A percentile compares a stretch with the other conserved stretches of the same genome.
Conservation (phyloP, 148 eudicot species). For the Spergularia marina region DNA sequence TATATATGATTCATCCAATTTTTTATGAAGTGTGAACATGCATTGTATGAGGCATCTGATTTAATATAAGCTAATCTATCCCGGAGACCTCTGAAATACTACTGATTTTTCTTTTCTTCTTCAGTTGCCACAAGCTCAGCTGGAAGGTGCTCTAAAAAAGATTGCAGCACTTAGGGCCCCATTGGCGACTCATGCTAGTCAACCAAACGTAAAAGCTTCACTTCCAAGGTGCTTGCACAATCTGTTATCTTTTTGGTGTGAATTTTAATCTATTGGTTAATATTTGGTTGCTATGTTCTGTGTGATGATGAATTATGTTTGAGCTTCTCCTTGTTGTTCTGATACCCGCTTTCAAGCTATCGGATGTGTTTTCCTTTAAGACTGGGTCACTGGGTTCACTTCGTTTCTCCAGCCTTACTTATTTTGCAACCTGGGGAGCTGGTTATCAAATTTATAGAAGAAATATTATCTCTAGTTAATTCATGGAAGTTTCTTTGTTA, state of each 20-base stretch:
- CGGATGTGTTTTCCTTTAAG: background rate
- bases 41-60: background rate
- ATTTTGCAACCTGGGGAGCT: background rate
- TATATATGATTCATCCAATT: background rate
- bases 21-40: background rate
- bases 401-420: background rate
- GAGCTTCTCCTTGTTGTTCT: background rate
- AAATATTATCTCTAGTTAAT: background rate
- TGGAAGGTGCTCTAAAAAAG: slow-evolving; percentile 79
- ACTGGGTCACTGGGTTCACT: background rate
- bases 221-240: slow-evolving; percentile 61
- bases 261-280: background rate
- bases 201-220: slow-evolving; percentile 60
- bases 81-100: background rate
- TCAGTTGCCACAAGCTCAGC: slow-evolving; percentile 87
- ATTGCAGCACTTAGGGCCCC: slow-evolving; percentile 69
- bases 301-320: background rate
- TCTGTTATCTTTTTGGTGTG: background rate
- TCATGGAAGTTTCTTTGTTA: slow-evolving; percentile 25
- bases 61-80: background rate
- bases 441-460: background rate
- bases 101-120: slow-evolving; percentile 13
- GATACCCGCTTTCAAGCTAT: background rate
- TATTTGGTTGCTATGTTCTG: background rate
- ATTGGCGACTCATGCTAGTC: slow-evolving; percentile 67